Percentiles rank a stretch among this genome's conserved stretches.
Conservation (phyloP, 305 asterid genomes). For the Rubia occidens region DNA sequence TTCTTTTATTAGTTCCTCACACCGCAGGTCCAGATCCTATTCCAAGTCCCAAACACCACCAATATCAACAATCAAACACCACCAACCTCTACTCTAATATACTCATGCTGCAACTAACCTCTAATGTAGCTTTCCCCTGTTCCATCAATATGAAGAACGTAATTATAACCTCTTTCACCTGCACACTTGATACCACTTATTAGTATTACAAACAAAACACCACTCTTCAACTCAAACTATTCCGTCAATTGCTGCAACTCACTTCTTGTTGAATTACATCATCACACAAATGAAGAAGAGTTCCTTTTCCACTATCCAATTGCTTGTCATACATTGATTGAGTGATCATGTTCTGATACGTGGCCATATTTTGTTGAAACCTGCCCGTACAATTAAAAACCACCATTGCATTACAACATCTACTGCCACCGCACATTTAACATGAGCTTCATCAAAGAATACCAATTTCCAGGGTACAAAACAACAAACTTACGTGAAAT, state of each 20-base stretch:
- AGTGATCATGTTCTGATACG: slow-evolving; percentile 86
- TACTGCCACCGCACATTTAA: background rate
- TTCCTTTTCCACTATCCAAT: slow-evolving; percentile 94
- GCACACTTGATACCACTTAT: slow-evolving; percentile 27
- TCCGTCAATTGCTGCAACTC: slow-evolving; percentile 12
- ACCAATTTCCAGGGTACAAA: slow-evolving; percentile 2
- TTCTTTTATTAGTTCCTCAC: slow-evolving; percentile 80
- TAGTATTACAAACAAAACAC: background rate
- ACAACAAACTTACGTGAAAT: slow-evolving; percentile 64
- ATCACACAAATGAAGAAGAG: slow-evolving; percentile 97
- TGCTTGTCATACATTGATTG: slow-evolving; percentile 99
- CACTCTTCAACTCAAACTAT: background rate
- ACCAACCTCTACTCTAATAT: background rate
- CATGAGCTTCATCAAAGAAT: background rate
- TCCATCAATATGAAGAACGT: slow-evolving; percentile 93
- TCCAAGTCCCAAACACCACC: background rate
- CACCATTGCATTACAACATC: slow-evolving; percentile 1
- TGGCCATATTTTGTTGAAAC: slow-evolving; percentile 89
- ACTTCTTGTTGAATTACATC: slow-evolving; percentile 99
- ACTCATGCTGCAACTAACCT: slow-evolving; percentile 38
- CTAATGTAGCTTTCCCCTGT: slow-evolving; percentile 90
- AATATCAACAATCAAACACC: no score
- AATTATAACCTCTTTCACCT: slow-evolving; percentile 98
- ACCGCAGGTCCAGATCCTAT: slow-evolving; percentile 85
- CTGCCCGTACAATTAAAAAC: slow-evolving; percentile 28